A percentile compares a stretch with the other conserved stretches of the same genome.
These are phyloP conservation scores for Sclerotinia minor DNA, from an alignment of 2,329 filamentous ascomycete genomes.

Conservation along the genomic window DNA sequence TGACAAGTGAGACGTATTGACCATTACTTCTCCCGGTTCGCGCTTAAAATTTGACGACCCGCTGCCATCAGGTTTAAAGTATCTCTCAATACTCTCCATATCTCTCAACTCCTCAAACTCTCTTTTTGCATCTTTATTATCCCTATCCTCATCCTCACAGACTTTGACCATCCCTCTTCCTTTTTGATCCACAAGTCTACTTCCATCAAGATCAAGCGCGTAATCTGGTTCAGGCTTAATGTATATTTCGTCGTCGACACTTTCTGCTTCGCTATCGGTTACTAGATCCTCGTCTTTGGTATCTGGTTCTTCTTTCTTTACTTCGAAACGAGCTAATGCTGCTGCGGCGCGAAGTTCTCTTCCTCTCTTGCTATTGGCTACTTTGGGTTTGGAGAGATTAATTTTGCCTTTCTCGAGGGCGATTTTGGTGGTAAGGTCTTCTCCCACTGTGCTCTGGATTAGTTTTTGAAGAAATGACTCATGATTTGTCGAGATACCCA, in stretches of 20 bases:
- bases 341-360: slow-evolving; percentile 62
- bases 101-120: slow-evolving; percentile 68
- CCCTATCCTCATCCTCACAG: slow-evolving; percentile 67
- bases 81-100: slow-evolving; percentile 44
- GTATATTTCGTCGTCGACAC: slow-evolving; percentile 50
- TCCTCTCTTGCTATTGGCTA: slow-evolving; percentile 60
- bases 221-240: slow-evolving; percentile 50
- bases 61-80: slow-evolving; percentile 3
- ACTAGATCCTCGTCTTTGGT: slow-evolving; percentile 43
- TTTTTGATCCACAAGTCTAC: slow-evolving; percentile 62
- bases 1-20: not conserved
- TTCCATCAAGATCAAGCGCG: slow-evolving; percentile 65
- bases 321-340: slow-evolving; percentile 58
- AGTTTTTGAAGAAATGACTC: not conserved
- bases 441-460: slow-evolving; percentile 30
- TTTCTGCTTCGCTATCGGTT: slow-evolving; percentile 48
- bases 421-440: slow-evolving; percentile 59
- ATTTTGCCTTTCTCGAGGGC: slow-evolving; percentile 51
- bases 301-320: slow-evolving; percentile 44
- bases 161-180: slow-evolving; percentile 71
- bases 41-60: not conserved
- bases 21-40: not conserved
- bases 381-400: slow-evolving; percentile 54
- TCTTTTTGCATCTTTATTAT: slow-evolving; percentile 55
- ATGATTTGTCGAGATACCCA: not conserved